Evolutionary conservation across 495 filamentous ascomycete genomes (phyloP).

Genomic region (Aspergillus biplanus): DNA sequence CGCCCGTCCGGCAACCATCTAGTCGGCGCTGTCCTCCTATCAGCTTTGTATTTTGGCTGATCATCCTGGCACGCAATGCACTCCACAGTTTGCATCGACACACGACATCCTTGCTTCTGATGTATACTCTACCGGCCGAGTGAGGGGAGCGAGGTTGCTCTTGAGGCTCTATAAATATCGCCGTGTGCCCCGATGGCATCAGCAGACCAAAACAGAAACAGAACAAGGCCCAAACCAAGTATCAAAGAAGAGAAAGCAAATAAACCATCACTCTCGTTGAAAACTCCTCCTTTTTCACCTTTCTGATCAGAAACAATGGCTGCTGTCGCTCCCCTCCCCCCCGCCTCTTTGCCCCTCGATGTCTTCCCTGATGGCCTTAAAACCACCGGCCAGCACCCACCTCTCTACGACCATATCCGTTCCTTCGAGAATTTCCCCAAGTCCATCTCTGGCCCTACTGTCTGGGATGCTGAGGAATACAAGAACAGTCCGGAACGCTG

Average conservation of each 20-base stretch:
- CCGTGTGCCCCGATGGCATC: background rate
- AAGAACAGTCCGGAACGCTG: slow-evolving; percentile 70
- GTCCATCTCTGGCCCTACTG: slow-evolving; percentile 71
- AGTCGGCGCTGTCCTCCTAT: slow-evolving; percentile 15
- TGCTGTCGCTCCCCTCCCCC: slow-evolving; percentile 41
- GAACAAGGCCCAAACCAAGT: background rate
- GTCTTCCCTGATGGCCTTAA: slow-evolving; percentile 62
- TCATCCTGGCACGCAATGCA: slow-evolving; percentile 28
- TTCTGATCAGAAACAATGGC: slow-evolving; percentile 32
- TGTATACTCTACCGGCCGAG: slow-evolving; percentile 14
- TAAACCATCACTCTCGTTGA: slow-evolving; percentile 1
- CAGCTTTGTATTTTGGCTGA: slow-evolving; percentile 8
- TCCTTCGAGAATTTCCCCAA: slow-evolving; percentile 77
- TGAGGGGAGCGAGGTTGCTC: background rate
- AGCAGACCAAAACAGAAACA: background rate
- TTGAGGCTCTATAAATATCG: slow-evolving; percentile 16
- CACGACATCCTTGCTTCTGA: background rate
- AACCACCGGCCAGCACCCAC: slow-evolving; percentile 81
- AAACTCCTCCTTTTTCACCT: background rate
- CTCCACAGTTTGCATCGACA: slow-evolving; percentile 27
- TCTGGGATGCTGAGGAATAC: slow-evolving; percentile 80
- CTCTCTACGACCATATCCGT: slow-evolving; percentile 64
- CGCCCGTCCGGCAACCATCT: slow-evolving; percentile 4
- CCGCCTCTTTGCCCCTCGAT: slow-evolving; percentile 33
- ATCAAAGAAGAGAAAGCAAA: background rate